phyloP scores from a whole-genome alignment of 2,329 filamentous ascomycete genomes.

The Diplodia sapinea region DNA sequence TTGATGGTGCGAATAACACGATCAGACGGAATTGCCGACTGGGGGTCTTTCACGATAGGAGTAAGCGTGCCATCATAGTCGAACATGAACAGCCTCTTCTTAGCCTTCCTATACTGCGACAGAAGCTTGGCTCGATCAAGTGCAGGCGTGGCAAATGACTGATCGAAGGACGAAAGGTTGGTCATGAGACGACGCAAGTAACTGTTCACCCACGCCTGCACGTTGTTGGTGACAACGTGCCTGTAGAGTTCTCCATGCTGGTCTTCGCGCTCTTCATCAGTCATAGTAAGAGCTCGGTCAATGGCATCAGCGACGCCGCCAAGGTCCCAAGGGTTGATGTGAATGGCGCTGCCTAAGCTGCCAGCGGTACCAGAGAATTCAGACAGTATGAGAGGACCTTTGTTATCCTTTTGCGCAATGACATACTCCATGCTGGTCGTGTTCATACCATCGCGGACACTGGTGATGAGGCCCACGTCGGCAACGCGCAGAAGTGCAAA shows the following conservation, averaged over 20 bases:
- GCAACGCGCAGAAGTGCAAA: conserved; percentile 90
- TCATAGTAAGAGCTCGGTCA: conserved; percentile 79
- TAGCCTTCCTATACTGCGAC: conserved; percentile 73
- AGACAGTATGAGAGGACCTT: conserved; percentile 89
- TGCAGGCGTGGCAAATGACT: conserved; percentile 76
- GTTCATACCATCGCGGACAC: conserved; percentile 96
- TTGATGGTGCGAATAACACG: conserved; percentile 80
- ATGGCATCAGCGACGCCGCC: conserved; percentile 83
- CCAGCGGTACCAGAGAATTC: conserved; percentile 96
- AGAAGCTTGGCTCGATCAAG: conserved; percentile 78
- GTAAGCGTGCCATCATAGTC: conserved; percentile 98
- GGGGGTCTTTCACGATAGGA: conserved; percentile 88
- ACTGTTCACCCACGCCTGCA: conserved; percentile 82
- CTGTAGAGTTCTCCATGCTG: conserved; percentile 79
- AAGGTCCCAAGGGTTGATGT: conserved; percentile 96
- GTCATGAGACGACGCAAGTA: conserved; percentile 80
- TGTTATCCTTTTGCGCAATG: conserved; percentile 84
- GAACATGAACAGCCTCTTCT: conserved; percentile 92
- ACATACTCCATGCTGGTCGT: conserved; percentile 95
- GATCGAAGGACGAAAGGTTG: conserved; percentile 78
- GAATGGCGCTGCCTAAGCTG: conserved; percentile 82
- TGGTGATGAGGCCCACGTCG: conserved; percentile 93
- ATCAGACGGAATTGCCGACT: conserved; percentile 85
- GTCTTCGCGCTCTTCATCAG: conserved; percentile 65
- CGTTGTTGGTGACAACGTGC: conserved; percentile 84